phyloP scores from a whole-genome alignment of 148 eudicot species.

The Euryodendron excelsum region DNA sequence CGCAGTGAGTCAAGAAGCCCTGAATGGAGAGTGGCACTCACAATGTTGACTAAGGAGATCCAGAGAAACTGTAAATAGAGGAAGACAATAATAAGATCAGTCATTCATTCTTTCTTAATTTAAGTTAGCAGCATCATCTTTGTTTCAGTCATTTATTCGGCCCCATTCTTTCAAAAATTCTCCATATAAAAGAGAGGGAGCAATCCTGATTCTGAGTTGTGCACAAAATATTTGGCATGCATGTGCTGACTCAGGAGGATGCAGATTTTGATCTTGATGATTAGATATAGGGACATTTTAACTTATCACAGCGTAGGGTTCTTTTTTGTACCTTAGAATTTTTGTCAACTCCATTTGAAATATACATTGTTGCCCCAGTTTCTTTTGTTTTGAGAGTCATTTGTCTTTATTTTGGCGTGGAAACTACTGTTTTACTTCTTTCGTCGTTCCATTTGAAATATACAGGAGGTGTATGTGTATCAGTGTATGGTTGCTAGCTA shows the following conservation, averaged over 20 bases:
- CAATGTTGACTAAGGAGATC: slow-evolving; percentile 37
- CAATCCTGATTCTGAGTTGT: slow-evolving; percentile 8
- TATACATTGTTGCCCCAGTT: slow-evolving; percentile 7
- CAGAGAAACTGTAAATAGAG: slow-evolving; percentile 17
- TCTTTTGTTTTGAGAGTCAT: background rate
- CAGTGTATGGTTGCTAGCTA: too few relatives aligned
- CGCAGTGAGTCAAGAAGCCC: slow-evolving; percentile 34
- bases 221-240: background rate
- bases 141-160: background rate
- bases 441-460: too few relatives aligned
- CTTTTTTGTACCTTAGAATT: background rate
- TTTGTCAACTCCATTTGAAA: background rate
- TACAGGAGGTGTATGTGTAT: too few relatives aligned
- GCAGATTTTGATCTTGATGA: background rate
- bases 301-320: background rate
- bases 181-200: background rate
- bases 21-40: slow-evolving; percentile 32
- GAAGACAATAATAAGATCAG: background rate
- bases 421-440: too few relatives aligned
- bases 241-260: background rate
- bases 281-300: background rate
- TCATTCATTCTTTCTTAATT: background rate
- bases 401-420: background rate
- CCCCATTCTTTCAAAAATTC: slow-evolving; percentile 1
- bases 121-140: background rate